phyloP scores from a whole-genome alignment of 2,329 filamentous ascomycete species.

The Botryotinia calthae region DNA sequence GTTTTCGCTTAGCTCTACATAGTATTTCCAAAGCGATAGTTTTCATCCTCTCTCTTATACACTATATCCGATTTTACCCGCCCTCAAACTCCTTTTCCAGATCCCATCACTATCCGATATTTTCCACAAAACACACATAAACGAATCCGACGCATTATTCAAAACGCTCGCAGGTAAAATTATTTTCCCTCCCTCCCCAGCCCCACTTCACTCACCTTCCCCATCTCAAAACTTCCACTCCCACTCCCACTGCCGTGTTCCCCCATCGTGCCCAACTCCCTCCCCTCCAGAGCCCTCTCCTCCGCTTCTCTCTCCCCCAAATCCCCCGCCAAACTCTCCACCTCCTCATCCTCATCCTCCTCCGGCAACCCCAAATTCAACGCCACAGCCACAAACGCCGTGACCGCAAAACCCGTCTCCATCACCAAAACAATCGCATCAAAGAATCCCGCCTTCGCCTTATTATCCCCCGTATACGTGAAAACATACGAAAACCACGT shows the following conservation, averaged over 20 bases:
- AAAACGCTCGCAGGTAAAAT: neutral
- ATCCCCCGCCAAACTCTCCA: slow-evolving; percentile 35
- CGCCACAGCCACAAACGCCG: slow-evolving; percentile 56
- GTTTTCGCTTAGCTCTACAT: neutral
- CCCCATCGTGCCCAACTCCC: neutral
- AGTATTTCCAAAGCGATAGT: neutral
- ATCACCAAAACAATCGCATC: slow-evolving; percentile 72
- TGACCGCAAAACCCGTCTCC: slow-evolving; percentile 73
- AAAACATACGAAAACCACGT: slow-evolving; percentile 70
- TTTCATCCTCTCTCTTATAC: neutral
- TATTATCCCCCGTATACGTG: slow-evolving; percentile 67
- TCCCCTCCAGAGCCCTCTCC: slow-evolving; percentile 7
- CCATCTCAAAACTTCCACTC: neutral
- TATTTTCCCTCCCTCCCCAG: neutral
- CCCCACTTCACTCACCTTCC: neutral
- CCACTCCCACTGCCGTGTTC: neutral
- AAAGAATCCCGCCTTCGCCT: slow-evolving; percentile 67
- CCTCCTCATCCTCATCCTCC: slow-evolving; percentile 65
- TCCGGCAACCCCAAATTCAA: slow-evolving; percentile 72
- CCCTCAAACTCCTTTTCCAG: neutral
- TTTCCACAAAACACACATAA: neutral
- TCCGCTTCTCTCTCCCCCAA: slow-evolving; percentile 22
- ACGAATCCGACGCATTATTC: neutral
- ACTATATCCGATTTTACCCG: neutral
- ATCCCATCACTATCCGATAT: neutral